Percentiles rank a stretch among this genome's conserved stretches.
phyloP scores from a whole-genome alignment of 768 basidiomycete genomes.

The Obba rivulosa region DNA sequence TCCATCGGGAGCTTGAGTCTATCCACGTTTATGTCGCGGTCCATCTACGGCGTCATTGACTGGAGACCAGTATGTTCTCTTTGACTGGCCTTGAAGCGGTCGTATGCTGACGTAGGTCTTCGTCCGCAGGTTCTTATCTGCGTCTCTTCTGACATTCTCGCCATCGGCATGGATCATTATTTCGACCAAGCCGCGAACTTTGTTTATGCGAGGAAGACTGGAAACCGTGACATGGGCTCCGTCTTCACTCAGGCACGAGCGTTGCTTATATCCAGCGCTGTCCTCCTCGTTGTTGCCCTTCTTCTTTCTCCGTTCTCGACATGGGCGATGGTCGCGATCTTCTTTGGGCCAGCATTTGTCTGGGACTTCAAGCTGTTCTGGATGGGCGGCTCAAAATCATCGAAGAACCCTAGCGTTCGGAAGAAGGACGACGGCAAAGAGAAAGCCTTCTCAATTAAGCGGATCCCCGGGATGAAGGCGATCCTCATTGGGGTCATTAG shows the following conservation, averaged over 20 bases:
- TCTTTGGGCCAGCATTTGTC: slow-evolving; percentile 3
- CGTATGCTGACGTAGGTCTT: not conserved
- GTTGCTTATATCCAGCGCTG: not conserved
- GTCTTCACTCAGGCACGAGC: slow-evolving; percentile 2
- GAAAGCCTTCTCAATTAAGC: slow-evolving; percentile 2
- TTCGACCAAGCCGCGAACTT: slow-evolving; percentile 2
- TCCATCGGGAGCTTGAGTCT: slow-evolving; percentile 4
- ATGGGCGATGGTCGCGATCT: slow-evolving; percentile 1
- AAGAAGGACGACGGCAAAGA: not conserved
- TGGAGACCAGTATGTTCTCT: slow-evolving; percentile 3
- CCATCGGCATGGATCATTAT: slow-evolving; percentile 5
- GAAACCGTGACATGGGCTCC: slow-evolving; percentile 1
- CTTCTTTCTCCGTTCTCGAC: slow-evolving; percentile 1
- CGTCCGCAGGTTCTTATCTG: slow-evolving; percentile 1
- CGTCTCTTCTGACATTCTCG: slow-evolving; percentile 2
- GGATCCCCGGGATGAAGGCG: slow-evolving; percentile 5
- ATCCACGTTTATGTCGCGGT: slow-evolving; percentile 3
- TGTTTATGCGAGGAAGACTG: not conserved
- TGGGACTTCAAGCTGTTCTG: slow-evolving; percentile 5
- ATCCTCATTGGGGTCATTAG: slow-evolving; percentile 4
- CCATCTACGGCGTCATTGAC: slow-evolving; percentile 5
- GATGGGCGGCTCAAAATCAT: not conserved
- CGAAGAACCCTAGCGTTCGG: not conserved
- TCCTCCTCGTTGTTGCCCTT: slow-evolving; percentile 2
- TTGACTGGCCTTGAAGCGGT: not conserved